Evolutionary conservation across 768 basidiomycete genomes (phyloP).

Genomic region (Panaeolus cyanescens): DNA sequence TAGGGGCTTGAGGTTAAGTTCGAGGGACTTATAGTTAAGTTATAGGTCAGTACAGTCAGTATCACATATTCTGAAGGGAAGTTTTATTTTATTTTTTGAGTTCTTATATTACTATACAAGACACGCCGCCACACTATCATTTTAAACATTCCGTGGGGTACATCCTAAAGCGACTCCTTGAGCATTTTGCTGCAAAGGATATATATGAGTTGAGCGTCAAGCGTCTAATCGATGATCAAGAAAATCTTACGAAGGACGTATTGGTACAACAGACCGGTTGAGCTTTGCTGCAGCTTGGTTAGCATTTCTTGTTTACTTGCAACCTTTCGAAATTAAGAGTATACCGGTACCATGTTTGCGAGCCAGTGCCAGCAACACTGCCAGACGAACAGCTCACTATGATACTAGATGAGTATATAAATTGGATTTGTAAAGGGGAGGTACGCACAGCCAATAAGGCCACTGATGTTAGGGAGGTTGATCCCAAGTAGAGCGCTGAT

Average conservation of each 20-base stretch:
- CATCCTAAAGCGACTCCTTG: not conserved
- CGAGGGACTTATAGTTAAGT: not conserved
- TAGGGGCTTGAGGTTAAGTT: not conserved
- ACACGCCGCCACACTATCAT: too few species aligned
- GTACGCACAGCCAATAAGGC: slow-evolving; percentile 9
- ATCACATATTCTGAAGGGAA: not conserved
- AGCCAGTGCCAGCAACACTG: slow-evolving; percentile 1
- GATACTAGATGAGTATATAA: not conserved
- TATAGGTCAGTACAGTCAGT: not conserved
- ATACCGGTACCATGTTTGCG: slow-evolving; percentile 9
- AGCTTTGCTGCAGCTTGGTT: not conserved
- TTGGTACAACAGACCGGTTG: slow-evolving; percentile 10
- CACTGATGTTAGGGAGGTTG: not conserved
- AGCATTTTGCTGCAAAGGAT: not conserved
- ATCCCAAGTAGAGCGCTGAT: not conserved
- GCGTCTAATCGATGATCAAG: too few species aligned
- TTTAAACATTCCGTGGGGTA: not conserved
- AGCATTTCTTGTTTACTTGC: not conserved
- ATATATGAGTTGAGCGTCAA: not conserved
- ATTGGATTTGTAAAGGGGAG: not conserved
- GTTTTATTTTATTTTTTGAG: too few species aligned
- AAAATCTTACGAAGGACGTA: slow-evolving; percentile 7
- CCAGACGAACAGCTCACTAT: slow-evolving; percentile 4
- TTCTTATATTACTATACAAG: too few species aligned
- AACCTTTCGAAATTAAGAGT: not conserved